phyloP scores from a whole-genome alignment of 1,284 basidiomycete genomes.

The Puccinia horiana region DNA sequence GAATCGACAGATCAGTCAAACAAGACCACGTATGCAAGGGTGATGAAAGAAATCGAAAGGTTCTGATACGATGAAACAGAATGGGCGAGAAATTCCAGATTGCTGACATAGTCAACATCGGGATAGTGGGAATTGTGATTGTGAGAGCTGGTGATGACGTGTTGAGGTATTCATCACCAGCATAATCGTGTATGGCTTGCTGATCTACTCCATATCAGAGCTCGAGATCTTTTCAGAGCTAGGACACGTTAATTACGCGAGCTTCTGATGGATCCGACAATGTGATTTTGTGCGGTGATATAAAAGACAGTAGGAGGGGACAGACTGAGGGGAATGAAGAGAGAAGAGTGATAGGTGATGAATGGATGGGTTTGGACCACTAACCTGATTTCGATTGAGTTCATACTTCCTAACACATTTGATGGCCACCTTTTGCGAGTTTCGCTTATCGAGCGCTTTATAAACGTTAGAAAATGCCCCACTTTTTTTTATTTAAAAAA shows the following conservation, averaged over 20 bases:
- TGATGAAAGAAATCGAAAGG: background rate
- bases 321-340: background rate
- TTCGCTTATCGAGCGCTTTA: constrained; percentile 78
- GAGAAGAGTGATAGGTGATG: constrained; percentile 19
- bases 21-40: background rate
- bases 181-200: background rate
- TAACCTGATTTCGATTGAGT: constrained; percentile 90
- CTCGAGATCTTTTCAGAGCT: no score
- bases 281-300: background rate
- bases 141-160: background rate
- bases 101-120: no score
- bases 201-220: background rate
- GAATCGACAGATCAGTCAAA: background rate
- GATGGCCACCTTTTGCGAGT: constrained; percentile 84
- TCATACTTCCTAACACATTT: constrained; percentile 86
- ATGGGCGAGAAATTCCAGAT: background rate
- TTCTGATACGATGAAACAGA: background rate
- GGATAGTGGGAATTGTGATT: no score
- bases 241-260: background rate
- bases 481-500: constrained; percentile 10
- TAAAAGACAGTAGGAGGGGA: background rate
- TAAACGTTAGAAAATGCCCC: constrained; percentile 99
- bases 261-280: background rate
- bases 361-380: constrained; percentile 55
- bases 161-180: background rate